These are phyloP conservation scores for Mycocentrospora acerina DNA, from an alignment of 2,329 filamentous ascomycete genomes.

Conservation along the genomic window DNA sequence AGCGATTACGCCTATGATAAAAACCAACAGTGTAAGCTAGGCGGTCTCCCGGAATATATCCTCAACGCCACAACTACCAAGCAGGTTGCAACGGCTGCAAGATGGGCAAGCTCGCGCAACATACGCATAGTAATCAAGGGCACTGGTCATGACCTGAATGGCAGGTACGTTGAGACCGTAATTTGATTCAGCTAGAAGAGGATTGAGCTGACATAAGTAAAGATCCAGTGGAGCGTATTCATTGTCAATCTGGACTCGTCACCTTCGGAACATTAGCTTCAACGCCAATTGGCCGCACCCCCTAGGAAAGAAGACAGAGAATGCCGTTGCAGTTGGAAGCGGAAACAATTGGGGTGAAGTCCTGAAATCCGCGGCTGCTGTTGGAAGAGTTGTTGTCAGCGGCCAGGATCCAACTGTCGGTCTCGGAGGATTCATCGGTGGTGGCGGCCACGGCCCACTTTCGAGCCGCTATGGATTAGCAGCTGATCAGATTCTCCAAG, in stretches of 20 bases:
- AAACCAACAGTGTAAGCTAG: constrained; percentile 27
- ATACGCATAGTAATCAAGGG: constrained; percentile 15
- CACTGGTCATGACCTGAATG: constrained; percentile 12
- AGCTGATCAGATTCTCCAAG: constrained; percentile 28
- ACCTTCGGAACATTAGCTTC: constrained; percentile 4
- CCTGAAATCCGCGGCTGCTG: background rate
- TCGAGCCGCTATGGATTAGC: constrained; percentile 45
- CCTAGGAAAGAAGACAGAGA: constrained; percentile 1
- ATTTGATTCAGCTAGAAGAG: background rate
- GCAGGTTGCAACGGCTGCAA: constrained; percentile 31
- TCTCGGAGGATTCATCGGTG: constrained; percentile 45
- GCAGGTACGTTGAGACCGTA: constrained; percentile 7
- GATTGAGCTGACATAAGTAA: background rate
- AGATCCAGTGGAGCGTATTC: constrained; percentile 9
- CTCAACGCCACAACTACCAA: constrained; percentile 35
- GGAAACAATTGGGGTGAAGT: constrained; percentile 3
- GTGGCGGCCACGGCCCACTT: constrained; percentile 55
- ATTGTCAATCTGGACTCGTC: constrained; percentile 14
- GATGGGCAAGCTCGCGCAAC: constrained; percentile 16
- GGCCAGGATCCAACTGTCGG: constrained; percentile 44
- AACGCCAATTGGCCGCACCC: background rate
- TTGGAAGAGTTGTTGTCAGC: background rate
- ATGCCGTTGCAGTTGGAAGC: constrained; percentile 16
- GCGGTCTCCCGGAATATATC: constrained; percentile 36
- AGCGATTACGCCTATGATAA: constrained; percentile 21